Evolutionary conservation across 345 rosid genomes (phyloP), one percentile per base, ranked within the genome.

Genomic region (Citrus unshiu): DNA sequence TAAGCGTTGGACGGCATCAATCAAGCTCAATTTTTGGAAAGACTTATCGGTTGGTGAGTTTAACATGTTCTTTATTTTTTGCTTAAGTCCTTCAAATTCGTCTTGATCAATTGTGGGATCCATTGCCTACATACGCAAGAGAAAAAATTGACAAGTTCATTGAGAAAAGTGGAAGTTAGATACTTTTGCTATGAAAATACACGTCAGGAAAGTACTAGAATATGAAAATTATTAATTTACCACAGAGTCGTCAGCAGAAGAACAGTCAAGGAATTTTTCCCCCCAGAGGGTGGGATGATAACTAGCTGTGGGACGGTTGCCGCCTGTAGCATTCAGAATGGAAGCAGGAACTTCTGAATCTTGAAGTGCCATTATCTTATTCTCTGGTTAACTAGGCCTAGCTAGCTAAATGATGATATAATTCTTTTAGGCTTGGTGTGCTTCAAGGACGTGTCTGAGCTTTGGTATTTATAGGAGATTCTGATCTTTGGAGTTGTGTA

Each of bases 1-100:
- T 10, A 83, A n/a, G 27, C 81, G 78, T 78, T 86, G 85, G 19
- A 82, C 35, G 1, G 62, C 74, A 74, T 86, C 89, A 6, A 86
- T 84, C 30, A 86, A 73, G 46, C 62, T 19, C 51, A 86, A 66
- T 21, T 75, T 35, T 54, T 68, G 19, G 0, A 9, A 73, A 19
- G 43, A 39, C 30, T 76, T 58, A 34, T 56, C 30, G 2, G 9
- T 0, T 0, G 34, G 49, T 46, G 27, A 21, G 7, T 46, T 66
- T 29, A 84, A 29, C 81, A 78, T 82, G 61, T 37, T 72, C 74
- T 73, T 77, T 30, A 84, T 82, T 64, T 78, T 80, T 61, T 73
- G 76, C 68, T 77, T 78, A 37, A 80, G 60, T 54, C 9, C 43
- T 54, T 81, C 24, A 6, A 56, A 29, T 40, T 80, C 34, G 18